A percentile compares a stretch with the other conserved stretches of the same genome.
These are phyloP conservation scores for Trichodelitschia bisporula DNA, from an alignment of 495 filamentous ascomycete species.

Conservation along the genomic window DNA sequence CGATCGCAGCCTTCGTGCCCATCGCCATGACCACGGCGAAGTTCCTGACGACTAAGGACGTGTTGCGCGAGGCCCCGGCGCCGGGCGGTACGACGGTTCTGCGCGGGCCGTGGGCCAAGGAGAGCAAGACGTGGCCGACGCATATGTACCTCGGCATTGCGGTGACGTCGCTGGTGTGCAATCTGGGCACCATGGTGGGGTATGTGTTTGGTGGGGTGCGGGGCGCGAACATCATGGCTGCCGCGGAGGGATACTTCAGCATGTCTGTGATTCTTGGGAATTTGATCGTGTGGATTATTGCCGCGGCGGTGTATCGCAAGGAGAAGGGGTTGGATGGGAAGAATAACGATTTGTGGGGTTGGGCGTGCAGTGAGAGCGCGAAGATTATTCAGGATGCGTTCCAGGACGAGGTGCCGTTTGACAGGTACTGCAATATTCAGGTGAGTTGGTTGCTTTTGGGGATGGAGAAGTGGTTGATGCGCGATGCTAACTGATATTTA, in stretches of 20 bases:
- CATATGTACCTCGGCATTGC: conserved; percentile 13
- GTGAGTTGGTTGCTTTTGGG: conserved; percentile 7
- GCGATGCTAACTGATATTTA: no score
- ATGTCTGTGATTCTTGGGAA: conserved; percentile 8
- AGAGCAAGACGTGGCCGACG: conserved; percentile 13
- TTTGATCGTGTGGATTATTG: conserved; percentile 10
- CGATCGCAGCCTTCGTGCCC: conserved; percentile 8
- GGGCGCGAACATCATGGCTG: conserved; percentile 7
- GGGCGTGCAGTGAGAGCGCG: conserved; percentile 14
- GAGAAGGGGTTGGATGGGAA: conserved; percentile 10
- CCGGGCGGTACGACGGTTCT: conserved; percentile 2
- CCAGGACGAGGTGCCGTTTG: conserved; percentile 11
- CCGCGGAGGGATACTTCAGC: conserved; percentile 6
- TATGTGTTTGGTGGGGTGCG: conserved; percentile 7
- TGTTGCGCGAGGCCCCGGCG: conserved; percentile 2
- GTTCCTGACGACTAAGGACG: conserved; percentile 9
- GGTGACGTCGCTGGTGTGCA: conserved; percentile 4
- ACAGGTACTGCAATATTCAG: conserved; percentile 12
- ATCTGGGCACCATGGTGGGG: conserved; percentile 8
- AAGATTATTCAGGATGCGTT: conserved; percentile 12
- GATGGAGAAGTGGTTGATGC: no score
- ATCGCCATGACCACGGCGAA: conserved; percentile 12
- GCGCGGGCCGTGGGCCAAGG: conserved; percentile 11
- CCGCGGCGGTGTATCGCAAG: conserved; percentile 8
- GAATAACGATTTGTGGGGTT: conserved; percentile 16